Conservation (phyloP, 371 early-diverging fungal genomes). For the Entomophthora muscae region DNA sequence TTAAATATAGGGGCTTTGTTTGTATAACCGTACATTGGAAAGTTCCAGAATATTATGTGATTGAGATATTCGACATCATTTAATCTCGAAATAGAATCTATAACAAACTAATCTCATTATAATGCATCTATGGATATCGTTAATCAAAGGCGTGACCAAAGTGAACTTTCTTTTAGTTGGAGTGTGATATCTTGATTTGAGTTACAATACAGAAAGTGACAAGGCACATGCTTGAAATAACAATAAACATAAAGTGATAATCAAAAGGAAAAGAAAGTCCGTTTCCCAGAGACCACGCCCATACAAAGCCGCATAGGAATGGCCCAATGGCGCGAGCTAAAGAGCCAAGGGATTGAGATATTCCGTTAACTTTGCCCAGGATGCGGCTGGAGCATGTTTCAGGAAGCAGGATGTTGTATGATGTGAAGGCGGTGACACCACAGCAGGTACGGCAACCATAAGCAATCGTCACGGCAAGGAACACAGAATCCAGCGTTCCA, state of each 20-base stretch:
- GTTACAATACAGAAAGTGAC: not conserved
- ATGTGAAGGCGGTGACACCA: conserved; percentile 35
- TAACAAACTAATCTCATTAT: too few relatives aligned
- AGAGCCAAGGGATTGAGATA: conserved; percentile 37
- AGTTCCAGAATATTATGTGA: too few relatives aligned
- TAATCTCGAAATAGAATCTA: too few relatives aligned
- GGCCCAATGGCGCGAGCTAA: conserved; percentile 49
- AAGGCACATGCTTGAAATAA: not conserved
- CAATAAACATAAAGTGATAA: conserved; percentile 16
- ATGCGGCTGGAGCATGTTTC: conserved; percentile 12
- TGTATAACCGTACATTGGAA: too few relatives aligned
- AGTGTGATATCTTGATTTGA: not conserved
- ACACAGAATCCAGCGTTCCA: conserved; percentile 13
- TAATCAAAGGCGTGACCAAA: too few relatives aligned
- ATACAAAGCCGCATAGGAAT: conserved; percentile 38
- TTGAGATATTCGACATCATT: too few relatives aligned
- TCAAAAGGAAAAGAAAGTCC: conserved; percentile 38
- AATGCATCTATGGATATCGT: too few relatives aligned
- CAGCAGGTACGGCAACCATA: conserved; percentile 24
- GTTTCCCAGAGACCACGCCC: conserved; percentile 34
- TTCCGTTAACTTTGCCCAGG: conserved; percentile 49
- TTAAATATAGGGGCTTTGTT: too few relatives aligned
- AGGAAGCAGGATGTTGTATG: conserved; percentile 32
- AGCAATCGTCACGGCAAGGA: conserved; percentile 17
- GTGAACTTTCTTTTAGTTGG: not conserved